Evolutionary conservation across 108 stramenopile genomes (phyloP), one percentile per base, ranked within the genome.

Genomic region (Pseudonitzschia multistriata): DNA sequence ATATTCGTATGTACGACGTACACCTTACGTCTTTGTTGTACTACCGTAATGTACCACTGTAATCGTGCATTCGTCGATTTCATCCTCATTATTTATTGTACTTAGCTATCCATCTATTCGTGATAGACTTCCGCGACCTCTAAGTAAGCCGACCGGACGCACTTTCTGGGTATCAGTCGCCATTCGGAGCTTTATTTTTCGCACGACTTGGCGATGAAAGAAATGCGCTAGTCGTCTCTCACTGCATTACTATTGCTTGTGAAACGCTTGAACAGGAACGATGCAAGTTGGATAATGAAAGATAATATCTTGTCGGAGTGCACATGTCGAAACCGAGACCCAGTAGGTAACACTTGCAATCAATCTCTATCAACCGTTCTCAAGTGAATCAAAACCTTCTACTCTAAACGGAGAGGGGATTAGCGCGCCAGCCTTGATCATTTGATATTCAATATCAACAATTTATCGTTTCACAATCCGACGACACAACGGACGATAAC

Each of bases 131-230:
- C 24, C 50, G 50, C 50, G 50, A 52, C 22, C 50, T 24, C 25
- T 52, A 52, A 25, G 25, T 52, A 52, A 25, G 24, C 19, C 24
- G 22, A 52, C 50, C 19, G 19, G 1, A 45, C 2, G 15, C 42
- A 45, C 42, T 45, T 17, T 45, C 1, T 6, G 17, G 7, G 8
- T 45, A 8, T 45, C 7, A 13, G 8, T 8, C 15, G 15, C 13
- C 17, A 45, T 45, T 45, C 11, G 8, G 42, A 45, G 42, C 42
- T 45, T 45, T 17, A 10, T 2, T 2, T 13, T 52, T 52, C 50
- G 50, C 50, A 52, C 50, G 50, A 52, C 50, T 52, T 52, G 50
- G 50, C 50, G 50, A 52, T 52, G 25, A 24, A 8, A 24, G 10
- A 11, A 25, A 8, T 37, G 8, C 37, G 37, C 6, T 37, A 8